A percentile compares a stretch with the other conserved stretches of the same genome.
Evolutionary conservation across 805 yeast genomes (phyloP).

Genomic region (Priceomyces haplophilus): DNA sequence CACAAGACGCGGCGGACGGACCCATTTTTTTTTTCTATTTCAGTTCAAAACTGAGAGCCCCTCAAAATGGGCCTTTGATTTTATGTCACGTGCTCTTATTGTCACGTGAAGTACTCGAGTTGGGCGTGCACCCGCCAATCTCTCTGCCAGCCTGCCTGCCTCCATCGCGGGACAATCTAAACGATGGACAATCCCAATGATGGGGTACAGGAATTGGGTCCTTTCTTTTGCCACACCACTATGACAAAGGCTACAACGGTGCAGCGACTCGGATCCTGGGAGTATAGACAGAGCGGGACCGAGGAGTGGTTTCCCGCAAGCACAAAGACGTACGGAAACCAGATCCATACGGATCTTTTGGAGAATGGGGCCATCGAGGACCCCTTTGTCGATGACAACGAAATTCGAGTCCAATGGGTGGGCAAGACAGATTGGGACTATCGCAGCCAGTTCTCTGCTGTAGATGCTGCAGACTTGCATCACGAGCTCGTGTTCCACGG

Average conservation of each 20-base stretch:
- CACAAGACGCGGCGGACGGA: no score
- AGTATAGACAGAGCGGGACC: slow-evolving; percentile 1
- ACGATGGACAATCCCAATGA: neutral
- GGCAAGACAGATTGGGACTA: slow-evolving; percentile 52
- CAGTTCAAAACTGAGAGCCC: no score
- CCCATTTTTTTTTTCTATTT: no score
- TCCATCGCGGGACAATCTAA: no score
- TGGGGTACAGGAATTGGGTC: neutral
- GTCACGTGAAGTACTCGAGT: no score
- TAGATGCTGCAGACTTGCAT: slow-evolving; percentile 6
- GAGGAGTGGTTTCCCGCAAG: slow-evolving; percentile 7
- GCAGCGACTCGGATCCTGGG: slow-evolving; percentile 1
- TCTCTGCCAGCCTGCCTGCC: no score
- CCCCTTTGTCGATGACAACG: slow-evolving; percentile 45
- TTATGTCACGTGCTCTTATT: no score
- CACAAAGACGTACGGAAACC: slow-evolving; percentile 7
- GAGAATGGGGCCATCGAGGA: slow-evolving; percentile 39
- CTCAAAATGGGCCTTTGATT: no score
- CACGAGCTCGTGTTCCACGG: slow-evolving; percentile 40
- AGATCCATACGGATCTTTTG: slow-evolving; percentile 44
- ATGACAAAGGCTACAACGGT: neutral
- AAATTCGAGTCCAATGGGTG: slow-evolving; percentile 47
- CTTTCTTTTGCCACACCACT: no score
- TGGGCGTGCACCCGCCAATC: no score
- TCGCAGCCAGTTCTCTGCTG: slow-evolving; percentile 14